Conservation (phyloP, 352 stramenopile genomes). For the Phytophthora agathidicida region DNA sequence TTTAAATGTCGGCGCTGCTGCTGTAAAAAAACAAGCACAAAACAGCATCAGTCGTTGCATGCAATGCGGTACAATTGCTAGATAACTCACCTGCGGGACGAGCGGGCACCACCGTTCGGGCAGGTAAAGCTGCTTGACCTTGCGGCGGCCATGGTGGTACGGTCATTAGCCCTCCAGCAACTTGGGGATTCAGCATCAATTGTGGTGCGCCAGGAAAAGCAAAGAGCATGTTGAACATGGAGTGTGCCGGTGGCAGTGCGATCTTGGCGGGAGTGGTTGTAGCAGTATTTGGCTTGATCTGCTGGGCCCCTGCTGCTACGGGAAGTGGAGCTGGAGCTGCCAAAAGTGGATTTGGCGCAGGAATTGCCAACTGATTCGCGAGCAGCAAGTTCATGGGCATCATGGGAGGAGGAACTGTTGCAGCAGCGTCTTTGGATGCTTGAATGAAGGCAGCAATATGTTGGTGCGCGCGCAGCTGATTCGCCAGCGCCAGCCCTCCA, state of each 20-base stretch:
- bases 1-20: constrained; percentile 45
- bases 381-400: constrained; percentile 22
- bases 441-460: constrained; percentile 36
- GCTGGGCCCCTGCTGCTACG: constrained; percentile 11
- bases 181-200: constrained; percentile 34
- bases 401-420: constrained; percentile 2
- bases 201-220: constrained; percentile 37
- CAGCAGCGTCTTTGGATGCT: constrained; percentile 11
- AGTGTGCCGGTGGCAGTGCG: constrained; percentile 43
- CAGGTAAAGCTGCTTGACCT: constrained; percentile 31
- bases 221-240: constrained; percentile 47
- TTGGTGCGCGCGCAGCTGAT: constrained; percentile 38
- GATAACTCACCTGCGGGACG: constrained; percentile 30
- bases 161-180: constrained; percentile 18
- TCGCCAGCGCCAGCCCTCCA: constrained; percentile 32
- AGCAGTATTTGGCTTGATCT: constrained; percentile 23
- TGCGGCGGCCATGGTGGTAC: constrained; percentile 35
- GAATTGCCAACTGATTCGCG: constrained; percentile 27
- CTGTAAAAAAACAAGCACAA: background rate
- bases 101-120: constrained; percentile 17
- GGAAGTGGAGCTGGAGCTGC: constrained; percentile 16
- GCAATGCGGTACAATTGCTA: background rate
- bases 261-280: constrained; percentile 38
- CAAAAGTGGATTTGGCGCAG: constrained; percentile 6
- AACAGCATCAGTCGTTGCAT: background rate